These are phyloP conservation scores for Globomyces sp. DNA, from an alignment of 371 early-diverging fungal genomes.

Conservation along the genomic window DNA sequence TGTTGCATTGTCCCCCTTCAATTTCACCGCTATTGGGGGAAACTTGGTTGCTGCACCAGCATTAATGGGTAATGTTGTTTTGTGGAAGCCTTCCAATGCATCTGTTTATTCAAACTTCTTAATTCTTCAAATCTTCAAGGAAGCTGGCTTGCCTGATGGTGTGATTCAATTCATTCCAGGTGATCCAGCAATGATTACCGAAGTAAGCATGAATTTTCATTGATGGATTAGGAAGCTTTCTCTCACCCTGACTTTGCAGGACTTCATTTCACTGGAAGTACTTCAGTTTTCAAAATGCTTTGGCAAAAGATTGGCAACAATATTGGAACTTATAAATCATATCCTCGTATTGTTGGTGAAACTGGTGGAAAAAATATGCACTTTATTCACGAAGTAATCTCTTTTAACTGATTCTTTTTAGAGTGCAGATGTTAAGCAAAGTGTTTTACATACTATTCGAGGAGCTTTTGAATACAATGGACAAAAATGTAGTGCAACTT, in stretches of 20 bases:
- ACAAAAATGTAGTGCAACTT: conserved; percentile 97
- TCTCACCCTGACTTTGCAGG: conserved; percentile 87
- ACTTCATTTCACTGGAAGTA: conserved; percentile 97
- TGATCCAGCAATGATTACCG: conserved; percentile 74
- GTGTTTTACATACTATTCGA: conserved; percentile 80
- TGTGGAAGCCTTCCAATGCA: conserved; percentile 95
- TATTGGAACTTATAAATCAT: conserved; percentile 84
- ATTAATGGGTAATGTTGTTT: conserved; percentile 92
- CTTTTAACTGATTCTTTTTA: too few relatives aligned
- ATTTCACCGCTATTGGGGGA: conserved; percentile 98
- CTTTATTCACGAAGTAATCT: conserved; percentile 66
- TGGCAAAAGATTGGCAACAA: conserved; percentile 91
- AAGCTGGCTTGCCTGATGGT: conserved; percentile 96
- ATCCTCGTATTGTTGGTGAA: conserved; percentile 97
- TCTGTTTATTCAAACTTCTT: conserved; percentile 91
- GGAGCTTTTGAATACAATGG: conserved; percentile 95
- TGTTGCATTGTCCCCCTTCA: conserved; percentile 95
- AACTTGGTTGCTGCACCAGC: conserved; percentile 94
- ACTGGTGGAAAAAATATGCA: conserved; percentile 99
- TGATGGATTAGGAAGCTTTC: conserved; percentile 51
- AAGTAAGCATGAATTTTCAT: conserved; percentile 36
- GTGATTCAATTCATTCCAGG: conserved; percentile 97
- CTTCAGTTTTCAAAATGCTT: conserved; percentile 88
- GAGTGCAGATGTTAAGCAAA: conserved; percentile 55
- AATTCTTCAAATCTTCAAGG: conserved; percentile 82